These are phyloP conservation scores for Tolypocladium ovalisporum DNA, from an alignment of 2,329 filamentous ascomycete species.

Conservation along the genomic window DNA sequence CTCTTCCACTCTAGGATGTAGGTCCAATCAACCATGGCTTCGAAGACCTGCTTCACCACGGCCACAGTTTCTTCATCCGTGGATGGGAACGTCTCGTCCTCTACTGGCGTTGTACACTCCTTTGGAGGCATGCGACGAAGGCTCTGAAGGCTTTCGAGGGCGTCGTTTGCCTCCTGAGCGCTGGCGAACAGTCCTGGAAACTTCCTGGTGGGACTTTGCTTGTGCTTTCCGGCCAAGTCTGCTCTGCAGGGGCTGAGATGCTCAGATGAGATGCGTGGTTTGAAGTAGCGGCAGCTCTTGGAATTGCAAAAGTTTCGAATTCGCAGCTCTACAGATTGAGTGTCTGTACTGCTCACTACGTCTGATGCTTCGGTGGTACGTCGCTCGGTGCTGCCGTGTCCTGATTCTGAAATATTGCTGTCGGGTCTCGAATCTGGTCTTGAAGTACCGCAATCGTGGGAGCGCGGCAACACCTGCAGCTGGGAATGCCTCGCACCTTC, in stretches of 20 bases:
- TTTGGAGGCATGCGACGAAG: slow-evolving; percentile 7
- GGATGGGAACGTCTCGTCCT: slow-evolving; percentile 7
- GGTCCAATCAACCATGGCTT: slow-evolving; percentile 14
- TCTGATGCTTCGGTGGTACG: not conserved
- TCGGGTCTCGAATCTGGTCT: not conserved
- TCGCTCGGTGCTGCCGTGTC: not conserved
- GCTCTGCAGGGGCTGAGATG: not conserved
- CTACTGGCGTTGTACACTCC: slow-evolving; percentile 7
- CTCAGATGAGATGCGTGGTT: not conserved
- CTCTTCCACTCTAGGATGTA: slow-evolving; percentile 12
- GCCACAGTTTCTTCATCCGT: slow-evolving; percentile 3
- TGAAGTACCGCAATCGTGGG: not conserved
- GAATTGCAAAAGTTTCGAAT: not conserved
- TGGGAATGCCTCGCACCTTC: not conserved
- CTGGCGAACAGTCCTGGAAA: slow-evolving; percentile 2
- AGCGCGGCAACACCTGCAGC: not conserved
- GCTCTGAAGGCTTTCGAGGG: slow-evolving; percentile 1
- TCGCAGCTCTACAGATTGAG: not conserved
- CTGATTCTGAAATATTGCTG: not conserved
- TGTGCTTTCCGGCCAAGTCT: not conserved
- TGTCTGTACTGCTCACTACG: not conserved
- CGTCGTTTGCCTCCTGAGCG: slow-evolving; percentile 1
- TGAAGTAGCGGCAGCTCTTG: not conserved
- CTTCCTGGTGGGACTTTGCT: not conserved
- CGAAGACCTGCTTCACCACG: slow-evolving; percentile 8